Evolutionary conservation across 352 stramenopile genomes (phyloP), one percentile per base, ranked within the genome.

Genomic region (Globisporangium radiosum): DNA sequence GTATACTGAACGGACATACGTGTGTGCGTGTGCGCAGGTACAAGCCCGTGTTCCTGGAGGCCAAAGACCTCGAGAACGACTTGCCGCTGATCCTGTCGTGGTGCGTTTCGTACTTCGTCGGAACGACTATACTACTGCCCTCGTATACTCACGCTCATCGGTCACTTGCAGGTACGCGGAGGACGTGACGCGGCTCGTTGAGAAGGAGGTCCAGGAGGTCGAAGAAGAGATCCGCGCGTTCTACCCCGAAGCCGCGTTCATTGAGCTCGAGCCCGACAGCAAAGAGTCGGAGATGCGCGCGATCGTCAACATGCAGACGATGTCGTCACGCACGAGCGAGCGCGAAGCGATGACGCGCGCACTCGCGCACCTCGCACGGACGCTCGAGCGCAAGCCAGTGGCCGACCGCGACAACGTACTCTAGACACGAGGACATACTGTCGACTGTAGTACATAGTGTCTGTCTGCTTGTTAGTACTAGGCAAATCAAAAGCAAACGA

Each of bases 251-350:
- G 95, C 95, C 0, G 91, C 95, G 43, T 99, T 97, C 73, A 99
- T 99, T 59, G 96, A 99, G 65, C 78, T 99, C 36, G 96, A 99
- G 74, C 95, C 95, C 19, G 97, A 98, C 80, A 92, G 82, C 73
- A 94, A 94, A 55, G 82, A 92, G 62, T 90, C 85, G 47, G 82
- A 92, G 66, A 92, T 92, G 85, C 82, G 81, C 43, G 85, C 85
- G 15, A 83, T 94, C 53, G 75, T 76, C 59, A 88, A 79, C 50
- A 92, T 92, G 73, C 77, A 87, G 62, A 90, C 78, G 14, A 83
- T 88, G 57, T 92, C 82, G 53, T 88, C 75, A 19, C 78, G 85
- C 56, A 89, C 78, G 44, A 92, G 82, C 53, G 85, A 94, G 71
- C 82, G 81, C n/a, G 85, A 92, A 68, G 85, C 85, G 33, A 92